phyloP scores from a whole-genome alignment of 768 basidiomycete species.

The Amanita subjunquillea region DNA sequence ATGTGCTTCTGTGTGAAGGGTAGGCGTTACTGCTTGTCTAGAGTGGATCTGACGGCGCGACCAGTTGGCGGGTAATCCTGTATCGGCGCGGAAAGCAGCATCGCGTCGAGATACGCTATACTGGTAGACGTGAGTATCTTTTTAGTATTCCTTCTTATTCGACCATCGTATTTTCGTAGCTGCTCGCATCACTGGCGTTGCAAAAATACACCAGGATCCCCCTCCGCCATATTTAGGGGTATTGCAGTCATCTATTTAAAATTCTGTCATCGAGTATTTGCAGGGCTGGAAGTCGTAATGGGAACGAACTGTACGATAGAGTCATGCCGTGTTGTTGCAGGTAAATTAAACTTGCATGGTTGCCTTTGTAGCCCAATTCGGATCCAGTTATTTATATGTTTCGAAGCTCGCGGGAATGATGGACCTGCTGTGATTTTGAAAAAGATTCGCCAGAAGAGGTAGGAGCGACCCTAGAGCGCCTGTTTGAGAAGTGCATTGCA shows the following conservation, averaged over 20 bases:
- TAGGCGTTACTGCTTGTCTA: constrained; percentile 14
- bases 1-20: constrained; percentile 62
- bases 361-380: neutral
- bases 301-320: neutral
- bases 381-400: neutral
- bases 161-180: constrained; percentile 19
- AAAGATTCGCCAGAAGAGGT: neutral
- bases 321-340: neutral
- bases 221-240: constrained; percentile 63
- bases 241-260: constrained; percentile 30
- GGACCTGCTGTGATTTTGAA: neutral
- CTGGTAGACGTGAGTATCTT: constrained; percentile 40
- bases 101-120: constrained; percentile 63
- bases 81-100: constrained; percentile 51
- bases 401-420: neutral
- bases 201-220: constrained; percentile 23
- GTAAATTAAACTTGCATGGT: neutral
- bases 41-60: constrained; percentile 4
- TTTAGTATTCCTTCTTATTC: neutral
- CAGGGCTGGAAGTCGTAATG: neutral
- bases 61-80: constrained; percentile 54
- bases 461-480: neutral
- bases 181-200: constrained; percentile 42
- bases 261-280: neutral
- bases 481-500: neutral